phyloP scores from a whole-genome alignment of 345 rosid genomes.

The Euphorbia peplus region DNA sequence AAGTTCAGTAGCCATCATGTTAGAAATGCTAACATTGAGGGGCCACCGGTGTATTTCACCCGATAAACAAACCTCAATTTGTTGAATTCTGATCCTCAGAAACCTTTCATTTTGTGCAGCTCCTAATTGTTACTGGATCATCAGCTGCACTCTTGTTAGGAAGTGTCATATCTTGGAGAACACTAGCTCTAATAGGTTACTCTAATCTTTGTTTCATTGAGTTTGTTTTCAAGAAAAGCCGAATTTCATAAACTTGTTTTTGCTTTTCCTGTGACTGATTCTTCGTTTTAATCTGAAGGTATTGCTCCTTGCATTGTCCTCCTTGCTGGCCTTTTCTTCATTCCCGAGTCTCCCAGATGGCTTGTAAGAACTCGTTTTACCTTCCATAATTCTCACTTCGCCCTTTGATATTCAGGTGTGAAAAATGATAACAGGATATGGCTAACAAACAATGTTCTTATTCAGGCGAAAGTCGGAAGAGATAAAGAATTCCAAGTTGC shows the following conservation, averaged over 20 bases:
- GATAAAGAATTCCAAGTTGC: conserved; percentile 65
- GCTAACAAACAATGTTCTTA: neutral
- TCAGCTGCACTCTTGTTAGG: conserved; percentile 66
- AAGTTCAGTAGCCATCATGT: no score
- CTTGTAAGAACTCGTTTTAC: conserved; percentile 45
- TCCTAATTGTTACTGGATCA: conserved; percentile 71
- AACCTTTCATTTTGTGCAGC: conserved; percentile 36
- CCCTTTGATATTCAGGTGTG: no score
- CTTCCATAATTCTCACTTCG: no score
- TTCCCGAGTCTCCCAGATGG: conserved; percentile 95
- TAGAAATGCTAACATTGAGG: no score
- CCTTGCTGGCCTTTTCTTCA: conserved; percentile 61
- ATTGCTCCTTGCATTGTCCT: conserved; percentile 64
- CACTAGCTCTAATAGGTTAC: conserved; percentile 73
- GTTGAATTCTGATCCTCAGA: neutral
- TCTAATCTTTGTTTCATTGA: neutral
- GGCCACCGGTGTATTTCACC: no score
- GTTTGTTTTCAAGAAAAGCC: neutral
- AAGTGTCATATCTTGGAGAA: conserved; percentile 67
- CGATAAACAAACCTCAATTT: no score
- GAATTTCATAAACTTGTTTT: neutral
- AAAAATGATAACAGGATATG: neutral
- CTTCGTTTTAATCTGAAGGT: conserved; percentile 41
- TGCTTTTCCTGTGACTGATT: conserved; percentile 5
- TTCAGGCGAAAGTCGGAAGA: conserved; percentile 70